Percentiles rank a stretch among this genome's conserved stretches.
phyloP scores from a whole-genome alignment of 2,329 filamentous ascomycete species.

The Plectosphaerella cucumerina region DNA sequence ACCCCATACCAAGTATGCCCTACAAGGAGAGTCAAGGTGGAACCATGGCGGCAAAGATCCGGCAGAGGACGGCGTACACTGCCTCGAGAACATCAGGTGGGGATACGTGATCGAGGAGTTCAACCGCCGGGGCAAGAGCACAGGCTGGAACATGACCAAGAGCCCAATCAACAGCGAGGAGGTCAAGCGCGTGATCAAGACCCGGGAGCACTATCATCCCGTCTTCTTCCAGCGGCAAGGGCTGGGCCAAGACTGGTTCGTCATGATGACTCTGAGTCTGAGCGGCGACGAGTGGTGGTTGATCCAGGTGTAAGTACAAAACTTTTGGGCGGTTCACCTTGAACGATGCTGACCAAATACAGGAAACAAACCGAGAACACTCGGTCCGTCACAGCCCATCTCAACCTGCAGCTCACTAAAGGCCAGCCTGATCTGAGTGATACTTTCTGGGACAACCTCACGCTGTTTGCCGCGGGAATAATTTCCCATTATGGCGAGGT shows the following conservation, averaged over 20 bases:
- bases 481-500: constrained; percentile 47
- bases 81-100: constrained; percentile 60
- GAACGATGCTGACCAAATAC: constrained; percentile 1
- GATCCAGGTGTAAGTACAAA: constrained; percentile 52
- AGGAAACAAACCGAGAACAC: constrained; percentile 21
- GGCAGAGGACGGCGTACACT: constrained; percentile 50
- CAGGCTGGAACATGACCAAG: constrained; percentile 58
- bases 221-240: constrained; percentile 66
- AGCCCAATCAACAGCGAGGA: constrained; percentile 48
- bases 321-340: neutral
- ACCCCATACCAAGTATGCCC: constrained; percentile 54
- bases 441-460: constrained; percentile 48
- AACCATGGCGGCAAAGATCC: constrained; percentile 54
- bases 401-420: constrained; percentile 36
- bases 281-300: constrained; percentile 78
- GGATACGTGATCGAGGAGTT: constrained; percentile 59
- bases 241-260: constrained; percentile 71
- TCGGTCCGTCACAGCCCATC: constrained; percentile 15
- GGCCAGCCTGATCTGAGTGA: constrained; percentile 40
- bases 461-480: constrained; percentile 44
- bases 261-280: constrained; percentile 67
- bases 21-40: constrained; percentile 59
- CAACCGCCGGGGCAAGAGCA: constrained; percentile 52
- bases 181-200: constrained; percentile 57
- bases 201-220: constrained; percentile 58